Conservation (phyloP, 2,329 filamentous ascomycete genomes). For the Colletotrichum gloeosporioides region DNA sequence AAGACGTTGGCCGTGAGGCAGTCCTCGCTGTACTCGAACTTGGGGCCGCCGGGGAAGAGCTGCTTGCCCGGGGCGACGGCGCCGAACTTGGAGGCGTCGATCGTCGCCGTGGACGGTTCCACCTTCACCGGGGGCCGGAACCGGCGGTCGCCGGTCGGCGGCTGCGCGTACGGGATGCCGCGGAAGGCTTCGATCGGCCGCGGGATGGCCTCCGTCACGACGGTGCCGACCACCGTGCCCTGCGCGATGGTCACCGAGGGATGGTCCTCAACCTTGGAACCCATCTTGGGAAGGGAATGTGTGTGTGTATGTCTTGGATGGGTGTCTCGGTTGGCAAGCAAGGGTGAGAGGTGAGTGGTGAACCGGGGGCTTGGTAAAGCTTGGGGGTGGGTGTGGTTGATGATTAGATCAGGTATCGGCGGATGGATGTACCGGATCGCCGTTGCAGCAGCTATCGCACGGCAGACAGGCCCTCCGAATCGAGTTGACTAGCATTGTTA, state of each 20-base stretch:
- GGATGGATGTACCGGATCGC: background rate
- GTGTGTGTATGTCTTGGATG: background rate
- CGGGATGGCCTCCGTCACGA: conserved; percentile 38
- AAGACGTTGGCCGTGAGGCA: conserved; percentile 62
- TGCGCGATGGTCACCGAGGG: conserved; percentile 34
- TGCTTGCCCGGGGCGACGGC: conserved; percentile 40
- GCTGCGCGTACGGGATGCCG: conserved; percentile 56
- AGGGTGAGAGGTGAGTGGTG: background rate
- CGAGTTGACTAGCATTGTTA: conserved; percentile 1
- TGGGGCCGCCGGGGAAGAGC: conserved; percentile 27
- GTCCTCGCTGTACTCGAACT: conserved; percentile 46
- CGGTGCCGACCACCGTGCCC: conserved; percentile 45
- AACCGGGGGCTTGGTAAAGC: background rate
- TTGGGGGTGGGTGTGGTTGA: background rate
- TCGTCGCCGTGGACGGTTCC: conserved; percentile 22
- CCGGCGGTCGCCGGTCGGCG: conserved; percentile 34
- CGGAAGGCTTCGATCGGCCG: conserved; percentile 53
- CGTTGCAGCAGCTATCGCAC: background rate
- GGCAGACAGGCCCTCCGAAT: background rate
- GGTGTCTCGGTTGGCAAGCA: background rate
- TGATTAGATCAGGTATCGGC: background rate
- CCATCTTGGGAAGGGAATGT: background rate
- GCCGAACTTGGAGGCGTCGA: conserved; percentile 42
- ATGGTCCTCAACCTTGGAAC: conserved; percentile 1
- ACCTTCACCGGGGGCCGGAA: conserved; percentile 49